Evolutionary conservation across 177 flowering plant genomes (phyloP).

Genomic region (Vitis hybrid): DNA sequence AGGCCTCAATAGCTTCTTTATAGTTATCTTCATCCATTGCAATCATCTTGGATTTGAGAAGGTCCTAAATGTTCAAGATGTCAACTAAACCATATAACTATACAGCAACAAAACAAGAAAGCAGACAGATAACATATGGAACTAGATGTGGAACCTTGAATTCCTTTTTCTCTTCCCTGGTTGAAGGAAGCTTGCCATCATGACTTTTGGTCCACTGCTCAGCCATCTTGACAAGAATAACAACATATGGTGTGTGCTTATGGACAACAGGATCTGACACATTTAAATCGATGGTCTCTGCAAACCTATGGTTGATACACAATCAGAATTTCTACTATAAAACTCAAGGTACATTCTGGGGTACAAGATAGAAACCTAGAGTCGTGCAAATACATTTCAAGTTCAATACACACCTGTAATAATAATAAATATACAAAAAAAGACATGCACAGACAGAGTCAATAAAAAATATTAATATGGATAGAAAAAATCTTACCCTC

Average conservation of each 20-base stretch:
- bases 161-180: conserved; percentile 83
- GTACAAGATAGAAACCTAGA: too few species aligned
- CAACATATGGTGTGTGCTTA: conserved; percentile 91
- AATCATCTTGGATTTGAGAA: conserved; percentile 67
- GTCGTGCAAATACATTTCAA: too few species aligned
- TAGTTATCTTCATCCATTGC: conserved; percentile 91
- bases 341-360: too few species aligned
- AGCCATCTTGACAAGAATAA: conserved; percentile 89
- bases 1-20: conserved; percentile 92
- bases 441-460: neutral
- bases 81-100: conserved; percentile 7
- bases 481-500: conserved; percentile 35
- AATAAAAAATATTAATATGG: neutral
- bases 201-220: conserved; percentile 80
- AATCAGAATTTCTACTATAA: neutral
- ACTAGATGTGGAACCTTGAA: conserved; percentile 66
- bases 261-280: conserved; percentile 83
- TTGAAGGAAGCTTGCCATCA: conserved; percentile 74
- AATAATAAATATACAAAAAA: neutral
- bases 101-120: conserved; percentile 4
- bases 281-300: conserved; percentile 73
- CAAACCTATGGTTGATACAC: conserved; percentile 52
- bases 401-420: too few species aligned
- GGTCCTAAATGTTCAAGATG: conserved; percentile 48
- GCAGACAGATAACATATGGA: neutral